Evolutionary conservation across 768 basidiomycete genomes (phyloP), one percentile per base, ranked within the genome.

Genomic region (Boletus huronensis): DNA sequence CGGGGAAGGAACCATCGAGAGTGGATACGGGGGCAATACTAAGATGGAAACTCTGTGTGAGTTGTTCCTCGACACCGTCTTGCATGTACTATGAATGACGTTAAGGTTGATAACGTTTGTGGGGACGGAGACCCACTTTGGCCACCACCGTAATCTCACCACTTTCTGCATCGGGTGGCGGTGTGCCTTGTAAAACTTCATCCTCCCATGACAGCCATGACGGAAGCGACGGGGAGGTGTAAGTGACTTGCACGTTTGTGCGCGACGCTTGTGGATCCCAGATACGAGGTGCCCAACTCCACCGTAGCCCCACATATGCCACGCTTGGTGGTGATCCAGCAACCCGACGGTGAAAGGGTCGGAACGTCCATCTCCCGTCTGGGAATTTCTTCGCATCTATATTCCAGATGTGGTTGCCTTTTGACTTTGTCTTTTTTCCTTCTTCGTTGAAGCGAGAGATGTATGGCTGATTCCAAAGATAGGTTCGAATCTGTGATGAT

Each of bases 371-470:
- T 58, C 80, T 75, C 39, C 87, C 82, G 45, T 89, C 89, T 23
- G 75, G 75, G 23, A 75, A 67, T 71, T 91, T 95, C 74, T 83
- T 91, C n/a, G 93, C 96, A 64, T 98, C 93, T 48, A 98, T 88
- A 65, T 93, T 95, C 96, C 96, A 99, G 61, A 98, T 97, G 65
- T 98, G 96, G 73, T 99, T 99, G 44, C 96, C 96, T 76, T 97
- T 97, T 50, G 93, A 95, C 73, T 99, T 99, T 23, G 95, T 91
- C 75, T 99, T 99, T 73, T 98, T 98, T 34, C 96, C 96, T 69
- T 98, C 96, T 65, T 98, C 93, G 69, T 99, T 99, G 78, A 95
- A 98, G 29, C 96, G 90, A 28, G 93, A 87, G 67, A 99, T 98
- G 68, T 88, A 87, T 29, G 86, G 87, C 63, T 95, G 92, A 56